Evolutionary conservation across 2,329 filamentous ascomycete species (phyloP).

Genomic region (Exserohilum rostratum): DNA sequence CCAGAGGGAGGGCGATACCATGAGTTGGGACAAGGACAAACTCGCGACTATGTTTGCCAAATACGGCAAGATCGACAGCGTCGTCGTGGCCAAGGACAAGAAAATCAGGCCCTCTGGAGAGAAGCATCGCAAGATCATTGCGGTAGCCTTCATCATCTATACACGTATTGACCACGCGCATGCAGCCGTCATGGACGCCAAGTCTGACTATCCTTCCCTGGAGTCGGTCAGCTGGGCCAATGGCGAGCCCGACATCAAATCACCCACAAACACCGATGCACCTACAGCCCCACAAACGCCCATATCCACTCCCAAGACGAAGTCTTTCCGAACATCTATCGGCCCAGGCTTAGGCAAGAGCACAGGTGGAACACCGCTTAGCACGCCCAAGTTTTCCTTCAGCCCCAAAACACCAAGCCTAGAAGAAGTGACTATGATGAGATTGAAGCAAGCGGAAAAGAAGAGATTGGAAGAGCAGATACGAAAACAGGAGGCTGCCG

Average conservation of each 20-base stretch:
- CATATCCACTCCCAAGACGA: slow-evolving; percentile 29
- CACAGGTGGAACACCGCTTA: slow-evolving; percentile 26
- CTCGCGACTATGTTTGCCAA: slow-evolving; percentile 56
- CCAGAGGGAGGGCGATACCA: slow-evolving; percentile 54
- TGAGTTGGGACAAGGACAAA: slow-evolving; percentile 55
- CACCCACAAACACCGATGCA: slow-evolving; percentile 18
- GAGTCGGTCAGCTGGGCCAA: slow-evolving; percentile 63
- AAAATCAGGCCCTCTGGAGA: slow-evolving; percentile 56
- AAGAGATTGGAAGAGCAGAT: slow-evolving; percentile 53
- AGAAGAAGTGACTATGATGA: slow-evolving; percentile 54
- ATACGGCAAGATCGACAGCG: slow-evolving; percentile 64
- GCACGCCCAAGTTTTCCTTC: slow-evolving; percentile 52
- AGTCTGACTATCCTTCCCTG: slow-evolving; percentile 55
- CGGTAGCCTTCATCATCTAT: slow-evolving; percentile 63
- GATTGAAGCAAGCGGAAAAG: slow-evolving; percentile 53
- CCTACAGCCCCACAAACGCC: slow-evolving; percentile 41
- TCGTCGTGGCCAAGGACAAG: slow-evolving; percentile 63
- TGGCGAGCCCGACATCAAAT: slow-evolving; percentile 57
- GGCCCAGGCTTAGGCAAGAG: slow-evolving; percentile 25
- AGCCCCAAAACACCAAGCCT: slow-evolving; percentile 44
- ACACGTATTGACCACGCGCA: slow-evolving; percentile 64
- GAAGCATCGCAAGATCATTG: slow-evolving; percentile 59
- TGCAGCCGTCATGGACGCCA: slow-evolving; percentile 61
- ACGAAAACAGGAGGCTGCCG: slow-evolving; percentile 46
- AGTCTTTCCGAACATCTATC: slow-evolving; percentile 38